Evolutionary conservation across 495 filamentous ascomycete species (phyloP).

Genomic region (Aspergillus saccharolyticus): DNA sequence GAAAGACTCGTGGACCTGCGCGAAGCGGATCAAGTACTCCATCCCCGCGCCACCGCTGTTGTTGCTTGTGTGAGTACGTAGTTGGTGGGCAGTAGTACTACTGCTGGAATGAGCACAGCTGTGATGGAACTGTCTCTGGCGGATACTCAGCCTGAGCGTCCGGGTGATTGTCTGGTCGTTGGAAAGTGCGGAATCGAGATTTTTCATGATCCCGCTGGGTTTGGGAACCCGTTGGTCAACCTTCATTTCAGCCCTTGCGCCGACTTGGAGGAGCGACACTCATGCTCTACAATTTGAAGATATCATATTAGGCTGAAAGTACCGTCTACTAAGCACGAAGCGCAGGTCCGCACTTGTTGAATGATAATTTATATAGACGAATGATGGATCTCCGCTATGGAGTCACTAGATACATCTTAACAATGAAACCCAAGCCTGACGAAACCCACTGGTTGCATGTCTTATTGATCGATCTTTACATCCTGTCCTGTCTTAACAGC

Average conservation of each 20-base stretch:
- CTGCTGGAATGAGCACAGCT: neutral
- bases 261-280: neutral
- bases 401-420: conserved; percentile 4
- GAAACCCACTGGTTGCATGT: neutral
- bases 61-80: neutral
- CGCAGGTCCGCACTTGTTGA: no score
- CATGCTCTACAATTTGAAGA: no score
- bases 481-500: neutral
- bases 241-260: neutral
- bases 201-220: neutral
- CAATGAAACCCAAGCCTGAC: conserved; percentile 4
- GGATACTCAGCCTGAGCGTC: neutral
- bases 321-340: no score
- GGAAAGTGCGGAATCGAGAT: neutral
- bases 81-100: neutral
- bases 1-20: conserved; percentile 86
- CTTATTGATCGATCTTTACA: neutral
- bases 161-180: neutral
- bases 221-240: neutral
- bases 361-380: no score
- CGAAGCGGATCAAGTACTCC: conserved; percentile 87
- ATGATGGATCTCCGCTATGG: neutral
- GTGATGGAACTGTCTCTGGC: neutral
- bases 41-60: conserved; percentile 28
- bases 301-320: no score